phyloP scores from a whole-genome alignment of 179 eudicot genomes.

The Camellia oleifera region DNA sequence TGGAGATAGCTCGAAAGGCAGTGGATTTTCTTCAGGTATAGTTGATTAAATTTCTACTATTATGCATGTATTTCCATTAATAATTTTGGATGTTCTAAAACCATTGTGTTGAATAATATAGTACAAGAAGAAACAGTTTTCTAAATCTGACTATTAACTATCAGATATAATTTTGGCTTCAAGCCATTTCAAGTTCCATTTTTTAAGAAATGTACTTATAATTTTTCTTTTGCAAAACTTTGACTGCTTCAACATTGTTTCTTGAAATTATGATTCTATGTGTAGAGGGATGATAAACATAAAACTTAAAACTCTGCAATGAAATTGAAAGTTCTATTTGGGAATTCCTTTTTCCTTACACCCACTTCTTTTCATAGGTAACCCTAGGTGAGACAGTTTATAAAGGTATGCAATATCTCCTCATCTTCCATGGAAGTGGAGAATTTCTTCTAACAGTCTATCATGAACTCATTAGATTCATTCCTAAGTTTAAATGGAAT shows the following conservation, averaged over 20 bases:
- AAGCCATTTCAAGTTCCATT: background rate
- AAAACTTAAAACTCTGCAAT: too few species aligned
- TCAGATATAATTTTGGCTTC: background rate
- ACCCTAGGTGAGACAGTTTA: background rate
- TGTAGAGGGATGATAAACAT: too few species aligned
- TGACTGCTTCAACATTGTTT: too few species aligned
- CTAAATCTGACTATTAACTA: background rate
- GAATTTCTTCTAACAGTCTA: too few species aligned
- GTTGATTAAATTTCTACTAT: background rate
- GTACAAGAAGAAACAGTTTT: background rate
- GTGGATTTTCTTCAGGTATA: constrained; percentile 28
- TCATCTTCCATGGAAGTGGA: background rate
- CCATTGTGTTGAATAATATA: background rate
- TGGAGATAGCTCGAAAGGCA: constrained; percentile 12
- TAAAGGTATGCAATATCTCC: background rate
- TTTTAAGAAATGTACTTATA: background rate
- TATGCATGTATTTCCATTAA: background rate
- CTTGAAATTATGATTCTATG: too few species aligned
- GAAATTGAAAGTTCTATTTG: background rate
- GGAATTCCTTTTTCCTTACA: background rate
- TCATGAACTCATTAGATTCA: too few species aligned
- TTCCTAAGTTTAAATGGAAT: too few species aligned
- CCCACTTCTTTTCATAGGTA: background rate
- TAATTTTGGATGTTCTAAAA: background rate
- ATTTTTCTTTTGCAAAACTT: background rate